Evolutionary conservation across 1,139 yeast species (phyloP).

Genomic region (Saccharomyces hybrid): DNA sequence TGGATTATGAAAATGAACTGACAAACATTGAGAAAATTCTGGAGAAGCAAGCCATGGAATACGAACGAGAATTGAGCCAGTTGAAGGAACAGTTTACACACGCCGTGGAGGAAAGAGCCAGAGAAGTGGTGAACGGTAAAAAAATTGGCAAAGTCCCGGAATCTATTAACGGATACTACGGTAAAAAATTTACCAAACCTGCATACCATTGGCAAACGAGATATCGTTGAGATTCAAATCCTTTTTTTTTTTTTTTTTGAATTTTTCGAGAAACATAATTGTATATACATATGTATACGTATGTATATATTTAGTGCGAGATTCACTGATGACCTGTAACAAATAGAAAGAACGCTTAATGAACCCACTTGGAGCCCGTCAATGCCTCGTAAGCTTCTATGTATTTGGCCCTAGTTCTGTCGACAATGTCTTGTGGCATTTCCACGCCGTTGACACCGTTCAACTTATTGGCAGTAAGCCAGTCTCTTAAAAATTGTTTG

Average conservation of each 20-base stretch:
- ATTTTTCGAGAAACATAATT: not conserved
- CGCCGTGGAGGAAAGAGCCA: conserved; percentile 28
- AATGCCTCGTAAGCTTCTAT: conserved; percentile 82
- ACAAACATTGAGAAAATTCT: conserved; percentile 42
- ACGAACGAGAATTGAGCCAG: conserved; percentile 23
- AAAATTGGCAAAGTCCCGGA: conserved; percentile 21
- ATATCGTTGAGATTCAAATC: conserved; percentile 8
- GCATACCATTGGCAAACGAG: conserved; percentile 27
- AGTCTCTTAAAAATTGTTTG: conserved; percentile 90
- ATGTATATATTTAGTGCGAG: conserved; percentile 2
- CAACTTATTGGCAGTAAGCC: conserved; percentile 75
- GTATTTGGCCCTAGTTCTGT: conserved; percentile 66
- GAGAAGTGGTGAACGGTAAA: conserved; percentile 27
- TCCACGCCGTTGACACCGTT: conserved; percentile 79
- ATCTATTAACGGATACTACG: conserved; percentile 14
- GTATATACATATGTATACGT: conserved; percentile 4
- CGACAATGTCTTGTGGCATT: conserved; percentile 67
- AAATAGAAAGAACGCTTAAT: conserved; percentile 1
- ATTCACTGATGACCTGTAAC: not conserved
- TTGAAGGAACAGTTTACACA: conserved; percentile 23
- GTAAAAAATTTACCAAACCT: conserved; percentile 18
- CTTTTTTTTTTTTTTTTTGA: not conserved
- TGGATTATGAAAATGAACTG: conserved; percentile 49
- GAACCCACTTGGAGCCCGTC: conserved; percentile 61
- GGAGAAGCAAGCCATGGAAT: conserved; percentile 29